These are phyloP conservation scores for Mollisiaceae sp. DNA, from an alignment of 2,329 filamentous ascomycete genomes.

Conservation along the genomic window DNA sequence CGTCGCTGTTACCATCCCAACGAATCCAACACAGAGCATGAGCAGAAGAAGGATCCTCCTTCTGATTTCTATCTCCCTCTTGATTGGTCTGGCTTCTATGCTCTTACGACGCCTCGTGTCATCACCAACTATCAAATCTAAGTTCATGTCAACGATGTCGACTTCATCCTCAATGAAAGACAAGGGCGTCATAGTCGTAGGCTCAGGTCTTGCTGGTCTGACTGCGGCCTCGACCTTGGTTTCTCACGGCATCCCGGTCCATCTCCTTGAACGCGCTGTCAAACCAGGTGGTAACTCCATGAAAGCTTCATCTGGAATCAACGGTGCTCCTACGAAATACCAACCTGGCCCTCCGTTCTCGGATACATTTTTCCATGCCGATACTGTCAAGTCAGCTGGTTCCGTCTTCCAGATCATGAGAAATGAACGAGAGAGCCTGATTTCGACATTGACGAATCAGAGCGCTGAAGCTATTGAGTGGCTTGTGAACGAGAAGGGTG, in stretches of 20 bases:
- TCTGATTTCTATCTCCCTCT: conserved; percentile 19
- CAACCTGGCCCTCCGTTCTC: conserved; percentile 50
- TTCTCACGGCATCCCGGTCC: conserved; percentile 55
- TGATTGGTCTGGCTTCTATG: conserved; percentile 27
- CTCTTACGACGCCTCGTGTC: conserved; percentile 19
- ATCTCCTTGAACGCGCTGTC: conserved; percentile 61
- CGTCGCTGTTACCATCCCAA: neutral
- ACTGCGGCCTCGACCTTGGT: conserved; percentile 63
- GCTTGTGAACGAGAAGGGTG: conserved; percentile 59
- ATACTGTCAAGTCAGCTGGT: conserved; percentile 64
- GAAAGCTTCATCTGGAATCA: conserved; percentile 71
- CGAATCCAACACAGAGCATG: conserved; percentile 5
- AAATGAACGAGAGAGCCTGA: conserved; percentile 48
- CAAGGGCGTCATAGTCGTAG: conserved; percentile 60
- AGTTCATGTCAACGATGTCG: neutral
- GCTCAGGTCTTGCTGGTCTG: conserved; percentile 67
- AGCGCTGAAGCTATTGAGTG: conserved; percentile 59
- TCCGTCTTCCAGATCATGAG: conserved; percentile 22
- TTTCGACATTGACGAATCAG: conserved; percentile 52
- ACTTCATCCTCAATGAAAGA: neutral
- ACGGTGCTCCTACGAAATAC: conserved; percentile 63
- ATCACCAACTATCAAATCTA: neutral
- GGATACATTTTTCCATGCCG: conserved; percentile 54
- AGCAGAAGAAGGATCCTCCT: conserved; percentile 17
- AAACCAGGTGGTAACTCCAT: conserved; percentile 70